phyloP scores from a whole-genome alignment of 2,329 filamentous ascomycete genomes.

The Anisogramma anomala region DNA sequence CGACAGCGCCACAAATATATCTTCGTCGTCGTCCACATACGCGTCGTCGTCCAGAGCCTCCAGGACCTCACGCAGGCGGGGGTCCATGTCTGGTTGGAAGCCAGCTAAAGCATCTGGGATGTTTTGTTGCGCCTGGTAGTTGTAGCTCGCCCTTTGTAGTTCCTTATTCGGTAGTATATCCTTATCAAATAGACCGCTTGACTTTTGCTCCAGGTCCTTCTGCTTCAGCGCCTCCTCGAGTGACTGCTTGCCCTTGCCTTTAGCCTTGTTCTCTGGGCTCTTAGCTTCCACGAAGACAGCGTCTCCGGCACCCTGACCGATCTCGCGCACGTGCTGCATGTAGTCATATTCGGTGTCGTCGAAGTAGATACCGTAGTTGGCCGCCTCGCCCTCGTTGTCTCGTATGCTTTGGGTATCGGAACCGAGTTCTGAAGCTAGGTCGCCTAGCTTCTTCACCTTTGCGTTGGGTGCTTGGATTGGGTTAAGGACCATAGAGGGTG shows the following conservation, averaged over 20 bases:
- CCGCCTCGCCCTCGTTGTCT: conserved; percentile 90
- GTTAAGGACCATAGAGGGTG: conserved; percentile 83
- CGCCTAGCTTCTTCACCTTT: conserved; percentile 56
- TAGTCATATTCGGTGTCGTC: conserved; percentile 97
- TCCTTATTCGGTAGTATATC: conserved; percentile 72
- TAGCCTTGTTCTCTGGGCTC: conserved; percentile 47
- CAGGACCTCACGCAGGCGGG: conserved; percentile 75
- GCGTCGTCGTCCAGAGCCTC: conserved; percentile 93
- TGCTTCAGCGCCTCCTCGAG: conserved; percentile 73
- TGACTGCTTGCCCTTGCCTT: conserved; percentile 61
- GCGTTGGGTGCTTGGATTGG: conserved; percentile 42
- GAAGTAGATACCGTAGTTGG: conserved; percentile 84
- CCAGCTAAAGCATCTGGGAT: conserved; percentile 83
- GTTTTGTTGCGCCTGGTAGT: conserved; percentile 88
- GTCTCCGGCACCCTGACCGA: conserved; percentile 63
- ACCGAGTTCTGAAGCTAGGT: conserved; percentile 67
- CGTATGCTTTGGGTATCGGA: conserved; percentile 54
- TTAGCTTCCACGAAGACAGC: conserved; percentile 75
- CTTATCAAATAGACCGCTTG: conserved; percentile 53
- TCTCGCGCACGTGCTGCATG: conserved; percentile 94
- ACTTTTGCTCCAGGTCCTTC: conserved; percentile 42
- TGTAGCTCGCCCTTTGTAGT: conserved; percentile 58
- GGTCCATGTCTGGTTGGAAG: conserved; percentile 97
- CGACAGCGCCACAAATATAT: conserved; percentile 55
- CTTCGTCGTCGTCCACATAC: conserved; percentile 79